A percentile compares a stretch with the other conserved stretches of the same genome.
phyloP scores from a whole-genome alignment of 257 asterid species.

The Gynochthodes officinalis region DNA sequence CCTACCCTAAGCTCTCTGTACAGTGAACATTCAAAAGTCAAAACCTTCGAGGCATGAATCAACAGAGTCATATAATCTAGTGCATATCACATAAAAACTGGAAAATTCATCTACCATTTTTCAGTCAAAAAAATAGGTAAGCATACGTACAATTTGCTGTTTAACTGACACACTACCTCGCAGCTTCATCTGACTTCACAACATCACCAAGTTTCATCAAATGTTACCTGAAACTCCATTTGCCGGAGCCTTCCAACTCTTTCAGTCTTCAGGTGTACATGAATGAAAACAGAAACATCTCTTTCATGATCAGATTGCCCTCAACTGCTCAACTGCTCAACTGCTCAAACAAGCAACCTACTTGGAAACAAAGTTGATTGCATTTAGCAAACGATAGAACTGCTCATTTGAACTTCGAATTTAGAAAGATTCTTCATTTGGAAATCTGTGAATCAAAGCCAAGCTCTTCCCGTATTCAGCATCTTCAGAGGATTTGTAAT shows the following conservation, averaged over 20 bases:
- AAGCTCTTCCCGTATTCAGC: not conserved
- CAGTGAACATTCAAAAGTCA: not conserved
- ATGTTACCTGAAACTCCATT: slow-evolving; percentile 3
- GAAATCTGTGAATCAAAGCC: too few species aligned
- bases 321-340: not conserved
- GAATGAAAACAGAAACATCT: not conserved
- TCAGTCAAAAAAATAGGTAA: not conserved
- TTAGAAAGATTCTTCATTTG: not conserved
- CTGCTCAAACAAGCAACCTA: not conserved
- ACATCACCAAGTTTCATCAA: not conserved
- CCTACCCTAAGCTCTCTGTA: not conserved
- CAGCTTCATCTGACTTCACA: not conserved
- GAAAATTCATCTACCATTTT: not conserved
- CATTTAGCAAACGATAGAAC: not conserved
- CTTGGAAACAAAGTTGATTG: not conserved
- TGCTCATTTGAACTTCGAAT: not conserved
- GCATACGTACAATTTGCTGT: not conserved
- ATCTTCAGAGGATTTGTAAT: not conserved
- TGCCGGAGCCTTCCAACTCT: not conserved
- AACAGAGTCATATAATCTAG: not conserved
- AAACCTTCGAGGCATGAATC: not conserved
- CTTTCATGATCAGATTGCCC: not conserved
- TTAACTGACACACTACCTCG: not conserved
- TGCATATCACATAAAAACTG: not conserved
- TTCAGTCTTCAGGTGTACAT: slow-evolving; percentile 1